Conservation (phyloP, 441 rosid species). For the Aquilaria agallochum region DNA sequence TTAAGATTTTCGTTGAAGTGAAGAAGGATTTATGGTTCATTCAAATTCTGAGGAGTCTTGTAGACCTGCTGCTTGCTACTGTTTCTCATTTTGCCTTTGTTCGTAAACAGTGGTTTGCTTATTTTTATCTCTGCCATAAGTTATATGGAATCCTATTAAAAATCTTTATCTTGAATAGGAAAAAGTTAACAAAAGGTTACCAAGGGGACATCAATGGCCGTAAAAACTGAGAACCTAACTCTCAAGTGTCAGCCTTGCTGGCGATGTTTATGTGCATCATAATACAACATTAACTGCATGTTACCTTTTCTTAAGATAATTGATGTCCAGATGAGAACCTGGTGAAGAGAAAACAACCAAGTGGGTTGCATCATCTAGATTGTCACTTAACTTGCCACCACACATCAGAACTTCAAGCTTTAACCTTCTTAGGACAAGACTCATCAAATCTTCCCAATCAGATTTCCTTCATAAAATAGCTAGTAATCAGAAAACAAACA, state of each 20-base stretch:
- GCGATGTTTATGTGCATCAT: not conserved
- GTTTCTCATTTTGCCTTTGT: too few relatives aligned
- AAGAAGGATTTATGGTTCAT: too few relatives aligned
- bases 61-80: too few relatives aligned
- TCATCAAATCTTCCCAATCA: constrained; percentile 53
- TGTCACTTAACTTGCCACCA: constrained; percentile 72
- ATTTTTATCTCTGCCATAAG: too few relatives aligned
- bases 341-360: constrained; percentile 53
- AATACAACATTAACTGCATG: constrained; percentile 4
- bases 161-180: too few relatives aligned
- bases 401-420: constrained; percentile 68
- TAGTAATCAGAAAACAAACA: constrained; percentile 15
- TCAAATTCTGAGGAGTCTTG: too few relatives aligned
- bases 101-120: too few relatives aligned
- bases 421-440: constrained; percentile 62
- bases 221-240: too few relatives aligned
- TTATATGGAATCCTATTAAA: too few relatives aligned
- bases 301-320: constrained; percentile 49
- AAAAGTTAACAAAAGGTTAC: too few relatives aligned
- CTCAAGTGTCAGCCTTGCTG: not conserved
- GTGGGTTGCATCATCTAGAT: constrained; percentile 68
- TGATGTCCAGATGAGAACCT: constrained; percentile 46
- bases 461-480: constrained; percentile 36
- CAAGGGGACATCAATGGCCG: too few relatives aligned
- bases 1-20: too few relatives aligned